Conservation (phyloP, 192 early-diverging fungal species). For the Backusella circina region DNA sequence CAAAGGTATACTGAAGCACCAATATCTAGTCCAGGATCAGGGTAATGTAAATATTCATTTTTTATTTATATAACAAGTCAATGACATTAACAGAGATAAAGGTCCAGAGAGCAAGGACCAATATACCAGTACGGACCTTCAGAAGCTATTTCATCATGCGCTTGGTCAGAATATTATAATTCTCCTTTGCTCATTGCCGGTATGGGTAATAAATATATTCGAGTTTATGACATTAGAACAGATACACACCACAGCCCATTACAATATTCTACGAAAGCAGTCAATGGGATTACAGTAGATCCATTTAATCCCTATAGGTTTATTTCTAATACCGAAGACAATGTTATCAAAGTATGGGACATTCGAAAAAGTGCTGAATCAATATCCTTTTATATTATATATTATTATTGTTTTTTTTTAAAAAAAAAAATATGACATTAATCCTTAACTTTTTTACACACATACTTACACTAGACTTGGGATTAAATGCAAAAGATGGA, state of each 20-base stretch:
- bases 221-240: conserved; percentile 65
- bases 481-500: background rate
- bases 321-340: conserved; percentile 67
- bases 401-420: background rate
- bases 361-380: conserved; percentile 59
- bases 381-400: conserved; percentile 41
- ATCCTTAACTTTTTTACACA: background rate
- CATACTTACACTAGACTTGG: conserved; percentile 11
- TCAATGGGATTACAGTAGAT: conserved; percentile 64
- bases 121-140: conserved; percentile 56
- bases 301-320: conserved; percentile 67
- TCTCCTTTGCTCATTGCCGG: conserved; percentile 64
- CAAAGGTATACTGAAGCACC: background rate
- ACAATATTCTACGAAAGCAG: conserved; percentile 64
- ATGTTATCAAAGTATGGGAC: conserved; percentile 74
- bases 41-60: conserved; percentile 3
- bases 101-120: conserved; percentile 27
- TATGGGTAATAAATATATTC: conserved; percentile 67
- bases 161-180: conserved; percentile 54
- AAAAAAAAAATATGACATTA: background rate
- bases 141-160: conserved; percentile 66
- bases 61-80: background rate
- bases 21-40: background rate
- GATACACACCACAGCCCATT: conserved; percentile 42
- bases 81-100: background rate